Evolutionary conservation across 306 rosid species (phyloP), one percentile per base, ranked within the genome.

Genomic region (Lotus japonicus): DNA sequence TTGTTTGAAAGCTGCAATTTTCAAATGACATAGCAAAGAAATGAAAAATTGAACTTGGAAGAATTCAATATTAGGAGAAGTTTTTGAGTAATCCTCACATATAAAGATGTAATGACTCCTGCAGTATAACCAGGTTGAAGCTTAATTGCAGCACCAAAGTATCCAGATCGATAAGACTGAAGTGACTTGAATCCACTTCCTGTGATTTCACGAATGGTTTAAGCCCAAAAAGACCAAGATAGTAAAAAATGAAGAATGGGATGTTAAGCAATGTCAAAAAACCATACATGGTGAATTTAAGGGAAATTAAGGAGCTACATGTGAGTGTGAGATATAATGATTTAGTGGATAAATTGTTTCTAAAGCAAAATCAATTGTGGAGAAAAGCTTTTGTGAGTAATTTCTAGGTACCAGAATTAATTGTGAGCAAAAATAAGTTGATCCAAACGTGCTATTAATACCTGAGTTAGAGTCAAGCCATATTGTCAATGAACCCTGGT

Each of bases 111-210:
- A 46, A 94, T 77, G 62, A 94, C 92, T 70, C 99, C 99, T 1
- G 99, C 99, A 38, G 99, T 94, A 50, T 94, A 94, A 7, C 96
- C 99, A 3, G 87, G 54, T 9, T 94, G 99, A 33, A 90, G 92
- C 79, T 94, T 90, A 46, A 94, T 76, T 12, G 89, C 81, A 73
- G 94, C 88, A 28, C 95, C 89, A 15, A 94, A 94, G 77, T 90
- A 94, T 8, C 99, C 99, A 18, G 96, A 90, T 46, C 43, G 60
- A 51, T 90, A 94, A 1, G 92, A 67, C 39, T 64, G 80, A 49
- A 79, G 75, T 6, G 99, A 94, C 81, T 90, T 90, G 84, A 88
- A 94, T 70, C 99, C 99, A 54, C 99, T 94, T 53, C 99, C 97
- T 94, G 61, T 18, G 70, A 31, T 56, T 68, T 61, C 13, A 19